These are phyloP conservation scores for Gossypium rotundifolium DNA, from an alignment of 345 rosid genomes.

Conservation along the genomic window DNA sequence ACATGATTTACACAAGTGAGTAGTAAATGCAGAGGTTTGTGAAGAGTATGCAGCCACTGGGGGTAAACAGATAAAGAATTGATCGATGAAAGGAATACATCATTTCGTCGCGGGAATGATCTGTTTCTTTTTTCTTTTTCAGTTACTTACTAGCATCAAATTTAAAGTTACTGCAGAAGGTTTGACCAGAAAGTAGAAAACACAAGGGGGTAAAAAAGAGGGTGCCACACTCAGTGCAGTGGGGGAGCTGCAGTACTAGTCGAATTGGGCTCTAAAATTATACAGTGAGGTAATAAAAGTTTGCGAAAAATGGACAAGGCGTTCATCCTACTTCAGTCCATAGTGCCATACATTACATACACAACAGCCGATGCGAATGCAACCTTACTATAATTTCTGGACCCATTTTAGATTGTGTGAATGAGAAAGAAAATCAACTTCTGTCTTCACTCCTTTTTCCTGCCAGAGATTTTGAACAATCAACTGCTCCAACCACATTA, in stretches of 20 bases:
- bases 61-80: background rate
- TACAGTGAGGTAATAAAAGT: background rate
- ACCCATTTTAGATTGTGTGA: constrained; percentile 7
- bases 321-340: background rate
- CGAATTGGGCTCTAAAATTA: background rate
- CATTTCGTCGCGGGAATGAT: background rate
- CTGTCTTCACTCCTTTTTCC: constrained; percentile 11
- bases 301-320: background rate
- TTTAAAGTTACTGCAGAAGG: background rate
- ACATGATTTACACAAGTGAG: too few species aligned
- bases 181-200: background rate
- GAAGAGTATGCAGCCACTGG: background rate
- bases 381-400: constrained; percentile 1
- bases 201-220: background rate
- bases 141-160: background rate
- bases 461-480: constrained; percentile 12
- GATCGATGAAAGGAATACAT: background rate
- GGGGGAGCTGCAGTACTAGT: background rate
- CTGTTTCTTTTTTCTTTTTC: background rate
- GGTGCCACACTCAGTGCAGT: background rate
- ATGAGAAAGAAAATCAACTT: background rate
- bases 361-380: constrained; percentile 9
- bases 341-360: background rate
- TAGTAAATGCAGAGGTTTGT: background rate
- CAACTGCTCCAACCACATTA: background rate